Evolutionary conservation across 1,284 basidiomycete species (phyloP).

Genomic region (Apiotrichum gracile): DNA sequence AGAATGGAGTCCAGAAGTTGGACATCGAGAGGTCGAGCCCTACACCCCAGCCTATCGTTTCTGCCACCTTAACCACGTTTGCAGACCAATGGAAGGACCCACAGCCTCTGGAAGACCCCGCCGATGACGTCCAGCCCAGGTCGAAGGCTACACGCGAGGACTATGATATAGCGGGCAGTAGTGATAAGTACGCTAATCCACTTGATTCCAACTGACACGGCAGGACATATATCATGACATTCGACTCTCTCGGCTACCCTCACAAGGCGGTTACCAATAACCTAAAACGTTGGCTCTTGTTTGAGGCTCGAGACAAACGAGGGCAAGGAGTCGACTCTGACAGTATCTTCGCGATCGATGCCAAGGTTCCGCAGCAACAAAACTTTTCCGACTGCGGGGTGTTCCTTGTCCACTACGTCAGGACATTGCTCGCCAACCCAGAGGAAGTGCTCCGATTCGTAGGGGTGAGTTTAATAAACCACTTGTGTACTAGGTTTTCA

Average conservation of each 20-base stretch:
- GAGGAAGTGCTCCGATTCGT: conserved; percentile 32
- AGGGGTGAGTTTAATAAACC: conserved; percentile 39
- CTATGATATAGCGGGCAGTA: conserved; percentile 12
- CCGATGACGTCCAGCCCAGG: neutral
- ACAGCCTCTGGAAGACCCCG: neutral
- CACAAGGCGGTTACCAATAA: conserved; percentile 62
- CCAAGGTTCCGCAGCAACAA: conserved; percentile 47
- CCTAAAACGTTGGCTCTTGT: conserved; percentile 63
- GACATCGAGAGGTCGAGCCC: conserved; percentile 23
- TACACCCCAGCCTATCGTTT: neutral
- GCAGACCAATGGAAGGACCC: neutral
- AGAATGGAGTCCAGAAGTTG: neutral
- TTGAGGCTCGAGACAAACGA: conserved; percentile 76
- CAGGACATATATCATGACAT: conserved; percentile 72
- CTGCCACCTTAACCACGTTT: neutral
- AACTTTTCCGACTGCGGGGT: conserved; percentile 54
- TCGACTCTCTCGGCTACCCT: conserved; percentile 74
- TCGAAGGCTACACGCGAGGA: conserved; percentile 5
- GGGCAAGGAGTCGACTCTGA: conserved; percentile 46
- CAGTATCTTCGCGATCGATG: conserved; percentile 37
- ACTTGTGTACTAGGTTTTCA: too few species aligned
- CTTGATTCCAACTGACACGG: neutral
- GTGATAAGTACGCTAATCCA: conserved; percentile 16
- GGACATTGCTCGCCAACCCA: conserved; percentile 35
- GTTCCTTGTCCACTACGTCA: conserved; percentile 47